A percentile compares a stretch with the other conserved stretches of the same genome.
Evolutionary conservation across 108 stramenopile genomes (phyloP).

Genomic region (Pseudonitzschia multistriata): DNA sequence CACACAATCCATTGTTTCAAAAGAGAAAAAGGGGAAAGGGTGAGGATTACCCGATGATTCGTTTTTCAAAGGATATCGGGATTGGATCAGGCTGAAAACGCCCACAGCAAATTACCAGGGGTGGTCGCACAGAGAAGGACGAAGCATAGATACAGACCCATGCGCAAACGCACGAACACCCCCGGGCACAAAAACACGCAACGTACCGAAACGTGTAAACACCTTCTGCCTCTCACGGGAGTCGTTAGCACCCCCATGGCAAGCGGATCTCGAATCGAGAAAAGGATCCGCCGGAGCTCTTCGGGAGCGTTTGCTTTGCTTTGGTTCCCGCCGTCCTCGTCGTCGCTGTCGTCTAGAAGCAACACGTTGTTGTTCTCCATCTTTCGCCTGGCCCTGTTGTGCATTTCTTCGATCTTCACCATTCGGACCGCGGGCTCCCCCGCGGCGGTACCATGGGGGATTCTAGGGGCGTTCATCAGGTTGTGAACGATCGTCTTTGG

Average conservation of each 20-base stretch:
- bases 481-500: constrained; percentile 36
- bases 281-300: constrained; percentile 33
- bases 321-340: constrained; percentile 5
- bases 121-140: too few species aligned
- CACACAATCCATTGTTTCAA: neutral
- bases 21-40: neutral
- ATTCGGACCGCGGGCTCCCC: neutral
- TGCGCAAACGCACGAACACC: too few species aligned
- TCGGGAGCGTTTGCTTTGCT: neutral
- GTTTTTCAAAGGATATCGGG: neutral
- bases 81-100: neutral
- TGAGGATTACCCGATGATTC: neutral
- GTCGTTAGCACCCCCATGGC: constrained; percentile 38
- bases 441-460: too few species aligned
- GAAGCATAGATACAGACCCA: too few species aligned
- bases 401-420: constrained; percentile 2
- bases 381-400: constrained; percentile 33
- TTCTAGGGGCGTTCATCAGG: neutral
- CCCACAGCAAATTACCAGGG: too few species aligned
- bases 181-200: too few species aligned
- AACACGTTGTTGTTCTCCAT: constrained; percentile 30
- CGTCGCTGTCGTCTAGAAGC: constrained; percentile 42
- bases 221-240: constrained; percentile 62
- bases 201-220: constrained; percentile 35
- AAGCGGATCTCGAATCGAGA: constrained; percentile 55